A percentile compares a stretch with the other conserved stretches of the same genome.
phyloP scores from a whole-genome alignment of 768 basidiomycete genomes.

The Russula compacta region DNA sequence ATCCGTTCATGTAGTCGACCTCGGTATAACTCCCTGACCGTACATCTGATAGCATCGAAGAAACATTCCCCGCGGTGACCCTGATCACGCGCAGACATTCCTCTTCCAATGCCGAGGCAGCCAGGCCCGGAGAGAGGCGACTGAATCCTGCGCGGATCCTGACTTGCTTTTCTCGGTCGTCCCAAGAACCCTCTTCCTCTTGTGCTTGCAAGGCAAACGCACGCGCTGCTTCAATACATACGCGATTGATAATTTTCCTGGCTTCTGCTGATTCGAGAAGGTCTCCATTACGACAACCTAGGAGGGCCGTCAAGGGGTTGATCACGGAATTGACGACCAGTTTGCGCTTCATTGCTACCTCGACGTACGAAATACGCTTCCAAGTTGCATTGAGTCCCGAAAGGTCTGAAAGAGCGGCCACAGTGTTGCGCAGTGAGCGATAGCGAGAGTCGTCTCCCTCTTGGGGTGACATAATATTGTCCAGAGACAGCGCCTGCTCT shows the following conservation, averaged over 20 bases:
- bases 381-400: constrained; percentile 52
- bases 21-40: constrained; percentile 57
- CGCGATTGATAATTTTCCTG: constrained; percentile 34
- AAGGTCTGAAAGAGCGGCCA: constrained; percentile 51
- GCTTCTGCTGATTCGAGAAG: constrained; percentile 43
- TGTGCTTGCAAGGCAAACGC: constrained; percentile 49
- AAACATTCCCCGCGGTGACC: constrained; percentile 56
- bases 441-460: constrained; percentile 38
- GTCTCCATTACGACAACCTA: constrained; percentile 74
- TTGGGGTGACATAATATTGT: constrained; percentile 39
- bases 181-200: constrained; percentile 28
- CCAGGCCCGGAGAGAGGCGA: constrained; percentile 42
- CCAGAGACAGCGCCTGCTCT: constrained; percentile 39
- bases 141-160: constrained; percentile 22
- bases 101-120: constrained; percentile 35
- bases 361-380: constrained; percentile 56
- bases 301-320: constrained; percentile 78
- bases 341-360: constrained; percentile 66
- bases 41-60: constrained; percentile 75
- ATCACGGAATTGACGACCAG: constrained; percentile 74
- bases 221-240: constrained; percentile 65
- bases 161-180: constrained; percentile 18
- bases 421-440: constrained; percentile 54
- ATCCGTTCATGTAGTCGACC: constrained; percentile 77
- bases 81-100: constrained; percentile 53